phyloP scores from a whole-genome alignment of 331 rosid genomes.

The Quercus lobata region DNA sequence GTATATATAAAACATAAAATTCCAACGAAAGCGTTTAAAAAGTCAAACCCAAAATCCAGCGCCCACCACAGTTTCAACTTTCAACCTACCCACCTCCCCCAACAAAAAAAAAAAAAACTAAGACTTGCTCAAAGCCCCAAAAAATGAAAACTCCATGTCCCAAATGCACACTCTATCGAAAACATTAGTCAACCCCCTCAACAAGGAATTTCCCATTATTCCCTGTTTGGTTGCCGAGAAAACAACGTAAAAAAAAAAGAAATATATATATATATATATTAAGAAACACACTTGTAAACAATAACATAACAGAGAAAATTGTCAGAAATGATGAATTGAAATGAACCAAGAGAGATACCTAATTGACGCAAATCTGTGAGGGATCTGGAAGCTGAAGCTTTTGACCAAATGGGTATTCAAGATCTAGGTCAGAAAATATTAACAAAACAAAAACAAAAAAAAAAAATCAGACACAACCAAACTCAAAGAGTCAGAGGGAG shows the following conservation, averaged over 20 bases:
- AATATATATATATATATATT: too few relatives aligned
- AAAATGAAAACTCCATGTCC: neutral
- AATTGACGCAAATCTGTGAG: constrained; percentile 17
- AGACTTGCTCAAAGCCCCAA: neutral
- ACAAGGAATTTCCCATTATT: neutral
- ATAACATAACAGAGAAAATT: neutral
- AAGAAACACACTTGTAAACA: too few relatives aligned
- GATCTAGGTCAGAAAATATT: constrained; percentile 28
- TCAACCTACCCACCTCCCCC: neutral
- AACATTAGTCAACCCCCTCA: constrained; percentile 8
- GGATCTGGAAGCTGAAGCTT: constrained; percentile 11
- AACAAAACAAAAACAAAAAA: neutral
- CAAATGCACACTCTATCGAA: constrained; percentile 6
- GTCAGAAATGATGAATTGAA: neutral
- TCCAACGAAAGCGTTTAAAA: neutral
- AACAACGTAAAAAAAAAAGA: neutral
- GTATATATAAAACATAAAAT: neutral
- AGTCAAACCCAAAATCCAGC: constrained; percentile 10
- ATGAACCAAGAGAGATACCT: constrained; percentile 5
- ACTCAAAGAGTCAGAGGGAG: neutral
- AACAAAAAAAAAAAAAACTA: neutral
- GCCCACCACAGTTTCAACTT: neutral
- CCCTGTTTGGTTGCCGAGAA: constrained; percentile 11
- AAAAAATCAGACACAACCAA: neutral
- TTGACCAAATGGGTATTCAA: neutral